Conservation (phyloP, 1,284 basidiomycete species). For the Ustilago cynodontis region DNA sequence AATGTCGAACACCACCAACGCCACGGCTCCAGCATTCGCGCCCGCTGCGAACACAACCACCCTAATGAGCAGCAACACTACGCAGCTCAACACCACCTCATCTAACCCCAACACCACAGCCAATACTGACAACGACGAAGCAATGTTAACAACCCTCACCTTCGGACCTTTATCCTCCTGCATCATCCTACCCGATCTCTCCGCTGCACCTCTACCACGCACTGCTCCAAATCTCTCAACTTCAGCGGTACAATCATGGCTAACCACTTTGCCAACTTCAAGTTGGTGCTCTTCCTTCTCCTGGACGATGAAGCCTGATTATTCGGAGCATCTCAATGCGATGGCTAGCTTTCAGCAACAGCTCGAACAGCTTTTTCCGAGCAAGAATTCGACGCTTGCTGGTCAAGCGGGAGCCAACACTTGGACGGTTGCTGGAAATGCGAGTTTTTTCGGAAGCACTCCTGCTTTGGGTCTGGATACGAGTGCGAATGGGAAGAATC, state of each 20-base stretch:
- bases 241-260: slow-evolving; percentile 13
- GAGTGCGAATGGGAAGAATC: background rate
- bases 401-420: background rate
- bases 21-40: background rate
- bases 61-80: background rate
- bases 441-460: slow-evolving; percentile 1
- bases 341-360: slow-evolving; percentile 17
- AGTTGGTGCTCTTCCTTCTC: slow-evolving; percentile 16
- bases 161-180: slow-evolving; percentile 36
- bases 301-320: slow-evolving; percentile 27
- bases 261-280: slow-evolving; percentile 6
- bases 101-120: too few species aligned
- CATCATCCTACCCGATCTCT: slow-evolving; percentile 19
- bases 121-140: background rate
- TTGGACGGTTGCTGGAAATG: background rate
- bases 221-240: background rate
- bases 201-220: background rate
- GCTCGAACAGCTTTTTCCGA: slow-evolving; percentile 19
- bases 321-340: slow-evolving; percentile 15
- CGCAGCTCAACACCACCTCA: background rate
- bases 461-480: background rate
- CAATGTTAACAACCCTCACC: slow-evolving; percentile 15
- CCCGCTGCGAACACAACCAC: background rate
- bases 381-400: background rate
- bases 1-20: slow-evolving; percentile 14